Base-by-base conservation (phyloP, 805 yeast genomes). In the Kurtzmaniella cleridarum region DNA sequence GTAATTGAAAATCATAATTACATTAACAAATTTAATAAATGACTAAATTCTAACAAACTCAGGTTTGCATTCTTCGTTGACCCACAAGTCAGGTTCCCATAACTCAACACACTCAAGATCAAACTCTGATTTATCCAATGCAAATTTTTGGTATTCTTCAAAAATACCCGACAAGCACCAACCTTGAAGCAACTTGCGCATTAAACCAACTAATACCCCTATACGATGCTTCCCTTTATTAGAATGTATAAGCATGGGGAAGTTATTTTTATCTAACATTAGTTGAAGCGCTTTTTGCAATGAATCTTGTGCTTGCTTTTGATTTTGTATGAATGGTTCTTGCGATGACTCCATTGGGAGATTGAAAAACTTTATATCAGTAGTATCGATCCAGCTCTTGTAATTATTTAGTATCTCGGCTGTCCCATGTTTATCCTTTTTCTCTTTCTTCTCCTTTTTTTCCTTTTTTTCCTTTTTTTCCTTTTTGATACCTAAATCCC, bases 221-320 rank as follows among this genome's bases (percentile, higher is more conserved):
- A 88, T 90, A 32, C 98, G 64, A 57, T 91, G 98, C 59, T 93
- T 93, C n/a, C 98, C 98, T 64, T 91, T 91, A 60, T 93, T 88
- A 3, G 96, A 88, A 58, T 93, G 98, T 10, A 91, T 76, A 41
- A 91, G 67, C 10, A 91, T 78, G 1, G 98, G 98, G 55, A 84
- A 87, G 56, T 89, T 89, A 11, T 79, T 77, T 34, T 69, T 69
- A 50, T 83, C 75, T 26, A 80, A 55, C 35, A 84, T 67, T 28
- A 83, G 51, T 40, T 74, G 67, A 31, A 84, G 62, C 1, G 86
- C 81, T 16, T 61, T 55, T 32, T 76, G 67, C 41, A 89, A 71
- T 2, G 81, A 75, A 27, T 47, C 54, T 38, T 62, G 63, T 1
- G 70, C 56, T 42, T 59, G 66, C n/a, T 51, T 49, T 35, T 59